Base-by-base conservation (phyloP, 768 basidiomycete species). In the Mycena leptocephala region DNA sequence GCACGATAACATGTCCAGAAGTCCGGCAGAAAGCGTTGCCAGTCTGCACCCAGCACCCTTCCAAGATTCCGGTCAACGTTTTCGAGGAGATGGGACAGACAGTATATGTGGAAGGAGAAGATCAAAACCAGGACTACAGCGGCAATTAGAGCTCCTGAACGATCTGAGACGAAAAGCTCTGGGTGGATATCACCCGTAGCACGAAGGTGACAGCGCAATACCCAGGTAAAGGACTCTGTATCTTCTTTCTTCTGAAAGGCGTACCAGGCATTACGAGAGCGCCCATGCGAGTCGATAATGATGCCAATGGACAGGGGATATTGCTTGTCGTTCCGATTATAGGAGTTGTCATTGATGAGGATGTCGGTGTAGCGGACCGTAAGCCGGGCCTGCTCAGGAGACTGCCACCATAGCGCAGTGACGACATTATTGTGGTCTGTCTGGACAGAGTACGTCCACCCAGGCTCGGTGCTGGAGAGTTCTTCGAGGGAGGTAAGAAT, bases 261-360 rank as follows among this genome's bases (percentile, higher is more conserved):
- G 74, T 85, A 85, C 82, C 80, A 83, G 9, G 79, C 65, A n/a
- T n/a, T n/a, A n/a, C n/a, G n/a, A n/a, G n/a, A n/a, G n/a, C n/a
- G n/a, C n/a, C n/a, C n/a, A n/a, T n/a, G n/a, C n/a, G n/a, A n/a
- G n/a, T n/a, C n/a, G n/a, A n/a, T n/a, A 18, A 79, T 70, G n/a
- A 86, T 81, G 0, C 82, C 84, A 63, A 84, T 83, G 61, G 81
- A 79, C 18, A 86, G 71, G 0, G 84, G 80, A 64, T 81, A 84
- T 7, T 80, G 80, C 72, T 80, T 78, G 37, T 78, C 64, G 58
- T 82, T 82, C 0, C 78, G 80, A 33, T 83, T 82, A 70, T 85
- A 82, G 11, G 83, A 79, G 63, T 81, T 81, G 73, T 86, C 84
- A 66, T 80, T 84, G 46, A 86, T 81, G 11, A 86, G 74, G 39